Base-by-base conservation (phyloP, 2,329 filamentous ascomycete species). In the Aspergillus terreus region DNA sequence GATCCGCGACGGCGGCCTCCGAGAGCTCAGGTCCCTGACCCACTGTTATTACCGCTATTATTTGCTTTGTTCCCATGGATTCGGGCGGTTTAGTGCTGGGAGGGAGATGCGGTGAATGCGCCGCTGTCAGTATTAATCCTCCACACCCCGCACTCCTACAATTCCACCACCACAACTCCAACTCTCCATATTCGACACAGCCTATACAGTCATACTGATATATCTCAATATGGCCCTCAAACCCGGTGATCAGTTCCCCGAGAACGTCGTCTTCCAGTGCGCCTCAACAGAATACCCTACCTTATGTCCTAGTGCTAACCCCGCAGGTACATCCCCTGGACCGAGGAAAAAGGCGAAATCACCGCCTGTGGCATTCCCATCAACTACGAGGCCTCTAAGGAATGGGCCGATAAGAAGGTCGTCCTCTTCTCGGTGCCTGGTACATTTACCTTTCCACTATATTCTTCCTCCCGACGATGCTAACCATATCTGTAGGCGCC, bases 181-280 rank as follows among this genome's bases (percentile, higher is more conserved):
- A 23, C 23, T 23, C 23, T 6, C 23, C 23, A 23, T 6, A 23
- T 23, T 23, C 23, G 6, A 23, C 6, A 30, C 7, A 38, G 15
- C n/a, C 15, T 11, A 38, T 7, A n/a, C 11, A 6, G 2, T 15
- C 35, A 17, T 2, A n/a, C 35, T 10, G 12, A 19, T 19, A 19
- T 19, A 19, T 19, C 19, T 43, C 53, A 47, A 35, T 35, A 61
- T 61, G 59, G 40, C 81, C 66, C 83, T 94, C 72, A 85, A 92
- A 70, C 80, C 82, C 67, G 92, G 92, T 65, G 90, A 95, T 70
- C 76, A 78, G 65, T 92, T 97, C 80, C 92, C 92, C 58, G 78
- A 83, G 59, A 86, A 81, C 63, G 86, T 95, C 49, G 79, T 80
- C 70, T 96, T 96, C 80, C 76, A 80, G 83, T 86, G 72, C 62